Evolutionary conservation across 2,329 filamentous ascomycete genomes (phyloP).

Genomic region (Penicillium frequentans): DNA sequence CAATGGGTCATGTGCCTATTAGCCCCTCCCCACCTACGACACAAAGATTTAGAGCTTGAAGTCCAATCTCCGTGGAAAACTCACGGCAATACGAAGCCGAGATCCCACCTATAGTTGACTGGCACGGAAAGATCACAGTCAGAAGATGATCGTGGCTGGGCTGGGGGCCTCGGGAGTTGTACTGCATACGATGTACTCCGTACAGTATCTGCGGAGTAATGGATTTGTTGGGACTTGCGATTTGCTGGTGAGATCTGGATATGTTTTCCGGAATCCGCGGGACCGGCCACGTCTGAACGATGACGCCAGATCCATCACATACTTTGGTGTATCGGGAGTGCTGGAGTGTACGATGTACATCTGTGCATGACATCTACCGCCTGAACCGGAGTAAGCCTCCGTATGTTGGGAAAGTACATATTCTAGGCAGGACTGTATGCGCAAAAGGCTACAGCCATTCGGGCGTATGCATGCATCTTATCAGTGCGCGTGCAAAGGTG

Average conservation of each 20-base stretch:
- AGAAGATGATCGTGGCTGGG: background rate
- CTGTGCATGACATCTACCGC: background rate
- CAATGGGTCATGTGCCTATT: conserved; percentile 2
- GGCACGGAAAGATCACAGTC: background rate
- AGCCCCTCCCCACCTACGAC: background rate
- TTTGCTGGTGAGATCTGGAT: background rate
- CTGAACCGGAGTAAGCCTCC: background rate
- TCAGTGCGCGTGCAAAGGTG: background rate
- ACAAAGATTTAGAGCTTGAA: background rate
- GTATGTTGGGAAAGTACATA: too few relatives aligned
- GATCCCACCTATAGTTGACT: background rate
- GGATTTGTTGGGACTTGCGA: background rate
- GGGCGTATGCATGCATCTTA: background rate
- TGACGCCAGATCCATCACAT: background rate
- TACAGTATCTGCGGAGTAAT: background rate
- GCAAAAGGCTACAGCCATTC: background rate
- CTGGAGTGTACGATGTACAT: background rate
- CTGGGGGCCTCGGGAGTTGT: background rate
- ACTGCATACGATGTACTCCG: too few relatives aligned
- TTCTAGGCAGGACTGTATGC: background rate
- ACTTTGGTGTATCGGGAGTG: background rate
- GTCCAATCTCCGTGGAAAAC: background rate
- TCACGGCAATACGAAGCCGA: background rate
- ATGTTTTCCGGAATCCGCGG: background rate
- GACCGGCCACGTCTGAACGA: background rate